Base-by-base conservation (phyloP, 345 rosid genomes). In the Acer saccharum region DNA sequence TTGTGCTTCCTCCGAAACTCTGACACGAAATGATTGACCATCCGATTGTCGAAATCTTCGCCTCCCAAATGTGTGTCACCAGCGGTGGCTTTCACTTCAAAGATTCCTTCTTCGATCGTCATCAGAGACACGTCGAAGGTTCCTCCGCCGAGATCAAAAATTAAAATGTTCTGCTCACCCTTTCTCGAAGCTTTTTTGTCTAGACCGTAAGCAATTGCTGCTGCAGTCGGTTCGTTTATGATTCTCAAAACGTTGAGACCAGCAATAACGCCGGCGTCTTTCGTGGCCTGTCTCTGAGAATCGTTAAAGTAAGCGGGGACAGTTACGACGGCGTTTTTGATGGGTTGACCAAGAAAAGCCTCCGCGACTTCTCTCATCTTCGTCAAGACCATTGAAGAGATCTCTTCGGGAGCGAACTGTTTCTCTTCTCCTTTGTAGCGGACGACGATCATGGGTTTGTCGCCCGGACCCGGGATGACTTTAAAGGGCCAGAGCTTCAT, bases 51-150 rank as follows among this genome's bases (percentile, higher is more conserved):
- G 6, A 76, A 81, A 77, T 81, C 83, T 50, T 81, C 83, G 21
- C 83, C 83, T 1, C 80, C 80, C 10, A 82, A 14, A 76, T 79
- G 80, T 3, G 83, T 79, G 35, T 83, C 83, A 1, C 85, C 85
- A 17, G 85, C 83, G 0, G 83, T 79, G 3, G 80, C 72, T 44
- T 83, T 83, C 10, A 83, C 85, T 46, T 83, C 83, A 3, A 83
- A 83, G 29, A 83, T 79, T 14, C 85, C 85, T 18, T 83, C 81
- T 35, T 79, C 78, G 3, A 83, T 76, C n/a, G 80, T 74, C 52
- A 79, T 13, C 25, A 79, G 29, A 0, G 78, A 79, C 18, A 79
- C 81, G 48, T 83, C 79, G 8, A 76, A 76, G 52, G 78, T 81
- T 0, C 80, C 80, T 2, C 83, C 83, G 1, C 80, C 83, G 4